Conservation (phyloP, 768 basidiomycete species). For the Clathrus columnatus region DNA sequence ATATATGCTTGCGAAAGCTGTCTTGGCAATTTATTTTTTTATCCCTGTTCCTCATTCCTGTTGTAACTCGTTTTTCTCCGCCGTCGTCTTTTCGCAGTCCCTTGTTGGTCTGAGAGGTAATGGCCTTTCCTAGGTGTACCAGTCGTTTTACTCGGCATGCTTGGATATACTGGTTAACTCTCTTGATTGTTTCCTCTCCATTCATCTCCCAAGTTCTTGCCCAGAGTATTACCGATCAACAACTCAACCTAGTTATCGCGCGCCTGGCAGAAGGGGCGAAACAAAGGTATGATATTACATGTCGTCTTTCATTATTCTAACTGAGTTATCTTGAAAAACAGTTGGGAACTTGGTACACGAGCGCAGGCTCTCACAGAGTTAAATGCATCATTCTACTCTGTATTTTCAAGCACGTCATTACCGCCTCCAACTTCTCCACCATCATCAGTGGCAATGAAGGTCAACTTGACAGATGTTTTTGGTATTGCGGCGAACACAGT, state of each 20-base stretch:
- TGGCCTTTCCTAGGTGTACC: too few species aligned
- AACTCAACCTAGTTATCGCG: constrained; percentile 28
- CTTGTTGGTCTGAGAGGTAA: too few species aligned
- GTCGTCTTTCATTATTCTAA: not conserved
- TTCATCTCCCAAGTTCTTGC: constrained; percentile 14
- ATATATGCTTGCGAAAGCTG: too few species aligned
- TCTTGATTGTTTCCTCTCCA: not conserved
- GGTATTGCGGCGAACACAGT: constrained; percentile 44
- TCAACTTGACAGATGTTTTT: constrained; percentile 39
- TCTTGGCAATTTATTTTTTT: not conserved
- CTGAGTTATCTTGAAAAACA: constrained; percentile 15
- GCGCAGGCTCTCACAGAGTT: constrained; percentile 44
- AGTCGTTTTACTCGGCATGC: too few species aligned
- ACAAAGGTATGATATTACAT: constrained; percentile 30
- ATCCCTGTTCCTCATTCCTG: not conserved
- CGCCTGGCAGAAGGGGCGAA: constrained; percentile 33
- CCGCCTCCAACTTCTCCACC: constrained; percentile 26
- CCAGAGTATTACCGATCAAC: constrained; percentile 28
- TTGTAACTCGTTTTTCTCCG: too few species aligned
- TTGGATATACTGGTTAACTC: not conserved
- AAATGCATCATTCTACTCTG: constrained; percentile 37
- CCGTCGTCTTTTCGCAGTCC: too few species aligned
- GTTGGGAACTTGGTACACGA: constrained; percentile 52
- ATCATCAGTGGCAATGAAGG: constrained; percentile 15
- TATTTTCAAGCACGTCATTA: constrained; percentile 31